phyloP scores from a whole-genome alignment of 2,329 filamentous ascomycete species.

The Canariomyces notabilis region DNA sequence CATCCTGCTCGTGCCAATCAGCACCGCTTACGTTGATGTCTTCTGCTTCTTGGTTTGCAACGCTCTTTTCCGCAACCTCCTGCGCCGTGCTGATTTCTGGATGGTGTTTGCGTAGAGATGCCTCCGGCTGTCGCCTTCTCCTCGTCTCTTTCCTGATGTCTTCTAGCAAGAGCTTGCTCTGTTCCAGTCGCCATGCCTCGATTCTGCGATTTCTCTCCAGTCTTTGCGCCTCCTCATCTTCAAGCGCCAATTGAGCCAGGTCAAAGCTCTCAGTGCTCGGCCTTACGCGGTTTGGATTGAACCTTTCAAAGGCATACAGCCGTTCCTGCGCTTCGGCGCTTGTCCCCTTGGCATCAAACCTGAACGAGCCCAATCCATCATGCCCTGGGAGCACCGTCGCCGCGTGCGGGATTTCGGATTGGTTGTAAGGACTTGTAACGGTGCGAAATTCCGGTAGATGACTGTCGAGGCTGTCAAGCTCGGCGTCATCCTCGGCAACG shows the following conservation, averaged over 20 bases:
- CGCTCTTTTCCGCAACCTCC: slow-evolving; percentile 29
- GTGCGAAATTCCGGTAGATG: slow-evolving; percentile 84
- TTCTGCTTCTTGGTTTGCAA: slow-evolving; percentile 30
- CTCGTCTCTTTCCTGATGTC: slow-evolving; percentile 84
- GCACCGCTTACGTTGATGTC: slow-evolving; percentile 35
- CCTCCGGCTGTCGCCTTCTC: slow-evolving; percentile 59
- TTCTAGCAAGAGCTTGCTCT: slow-evolving; percentile 77
- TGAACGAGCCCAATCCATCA: slow-evolving; percentile 86
- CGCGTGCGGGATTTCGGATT: slow-evolving; percentile 48
- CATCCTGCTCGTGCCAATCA: slow-evolving; percentile 51
- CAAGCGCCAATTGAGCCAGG: slow-evolving; percentile 44
- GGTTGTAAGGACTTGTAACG: slow-evolving; percentile 41
- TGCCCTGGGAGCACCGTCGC: slow-evolving; percentile 79
- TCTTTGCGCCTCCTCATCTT: slow-evolving; percentile 55
- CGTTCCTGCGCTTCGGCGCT: slow-evolving; percentile 67
- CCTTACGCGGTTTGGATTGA: slow-evolving; percentile 65
- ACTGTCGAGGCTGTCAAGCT: slow-evolving; percentile 89
- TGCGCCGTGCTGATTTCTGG: slow-evolving; percentile 29
- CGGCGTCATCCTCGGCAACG: slow-evolving; percentile 52
- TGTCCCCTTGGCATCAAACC: slow-evolving; percentile 51
- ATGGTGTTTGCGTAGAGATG: slow-evolving; percentile 18
- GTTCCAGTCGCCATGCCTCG: slow-evolving; percentile 86
- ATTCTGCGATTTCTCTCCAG: slow-evolving; percentile 76
- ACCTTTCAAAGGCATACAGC: slow-evolving; percentile 82
- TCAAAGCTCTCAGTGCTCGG: slow-evolving; percentile 51